Evolutionary conservation across 2,329 filamentous ascomycete species (phyloP).

Genomic region (Claviceps arundinis): DNA sequence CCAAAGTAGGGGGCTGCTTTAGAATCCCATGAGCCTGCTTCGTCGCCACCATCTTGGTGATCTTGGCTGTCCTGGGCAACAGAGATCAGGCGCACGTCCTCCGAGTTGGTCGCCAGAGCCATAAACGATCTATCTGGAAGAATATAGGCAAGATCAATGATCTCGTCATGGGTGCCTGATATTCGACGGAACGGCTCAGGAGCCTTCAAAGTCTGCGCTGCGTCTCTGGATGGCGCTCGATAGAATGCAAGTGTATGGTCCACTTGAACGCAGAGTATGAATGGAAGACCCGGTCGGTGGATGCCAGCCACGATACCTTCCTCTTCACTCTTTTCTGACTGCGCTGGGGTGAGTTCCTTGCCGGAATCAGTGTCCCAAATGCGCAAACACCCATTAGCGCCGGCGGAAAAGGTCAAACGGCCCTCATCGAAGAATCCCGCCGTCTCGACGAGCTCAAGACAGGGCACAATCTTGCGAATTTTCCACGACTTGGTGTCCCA

Average conservation of each 20-base stretch:
- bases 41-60: constrained; percentile 10
- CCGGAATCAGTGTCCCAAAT: constrained; percentile 73
- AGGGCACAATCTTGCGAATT: constrained; percentile 63
- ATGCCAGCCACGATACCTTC: constrained; percentile 62
- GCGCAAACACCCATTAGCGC: constrained; percentile 68
- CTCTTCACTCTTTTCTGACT: constrained; percentile 44
- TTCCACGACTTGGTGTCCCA: constrained; percentile 88
- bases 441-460: constrained; percentile 73
- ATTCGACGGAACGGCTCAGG: constrained; percentile 58
- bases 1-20: constrained; percentile 58
- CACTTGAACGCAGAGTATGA: constrained; percentile 70
- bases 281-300: constrained; percentile 49
- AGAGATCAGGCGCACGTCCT: constrained; percentile 81
- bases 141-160: constrained; percentile 86
- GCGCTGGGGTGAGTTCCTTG: constrained; percentile 65
- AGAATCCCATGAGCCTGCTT: constrained; percentile 8
- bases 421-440: constrained; percentile 67
- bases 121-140: constrained; percentile 68
- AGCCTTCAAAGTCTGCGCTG: constrained; percentile 21
- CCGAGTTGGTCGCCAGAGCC: constrained; percentile 87
- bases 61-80: constrained; percentile 31
- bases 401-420: constrained; percentile 66
- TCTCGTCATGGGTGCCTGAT: constrained; percentile 92
- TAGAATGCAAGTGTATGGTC: constrained; percentile 81
- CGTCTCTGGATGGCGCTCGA: constrained; percentile 28